Conservation (phyloP, 192 early-diverging fungal species). For the Coemansia sp. region DNA sequence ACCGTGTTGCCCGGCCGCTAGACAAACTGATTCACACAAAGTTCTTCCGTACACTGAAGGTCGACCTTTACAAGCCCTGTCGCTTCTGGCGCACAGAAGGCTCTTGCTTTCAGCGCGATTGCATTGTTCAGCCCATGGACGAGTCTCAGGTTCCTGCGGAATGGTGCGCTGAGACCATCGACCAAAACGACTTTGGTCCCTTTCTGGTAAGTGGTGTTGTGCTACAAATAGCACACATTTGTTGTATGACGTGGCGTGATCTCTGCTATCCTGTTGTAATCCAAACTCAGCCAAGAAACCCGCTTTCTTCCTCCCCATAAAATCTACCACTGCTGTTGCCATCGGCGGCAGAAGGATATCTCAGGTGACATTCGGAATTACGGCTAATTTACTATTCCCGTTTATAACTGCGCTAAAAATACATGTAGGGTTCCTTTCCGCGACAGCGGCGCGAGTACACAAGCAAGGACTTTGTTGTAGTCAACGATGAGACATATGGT, state of each 20-base stretch:
- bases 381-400: slow-evolving; percentile 4
- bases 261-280: background rate
- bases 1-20: slow-evolving; percentile 65
- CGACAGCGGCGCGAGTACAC: slow-evolving; percentile 60
- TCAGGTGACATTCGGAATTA: slow-evolving; percentile 8
- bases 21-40: slow-evolving; percentile 75
- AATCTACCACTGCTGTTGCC: background rate
- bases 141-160: slow-evolving; percentile 61
- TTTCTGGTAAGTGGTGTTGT: slow-evolving; percentile 40
- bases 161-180: slow-evolving; percentile 63
- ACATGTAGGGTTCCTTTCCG: slow-evolving; percentile 19
- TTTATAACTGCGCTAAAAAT: slow-evolving; percentile 1
- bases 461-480: slow-evolving; percentile 83
- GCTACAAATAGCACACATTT: background rate
- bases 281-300: background rate
- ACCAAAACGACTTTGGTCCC: slow-evolving; percentile 68
- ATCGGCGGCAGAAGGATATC: background rate
- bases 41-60: slow-evolving; percentile 91
- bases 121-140: slow-evolving; percentile 79
- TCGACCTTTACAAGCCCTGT: slow-evolving; percentile 85
- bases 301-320: background rate
- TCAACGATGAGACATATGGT: slow-evolving; percentile 72
- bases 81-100: slow-evolving; percentile 86
- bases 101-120: slow-evolving; percentile 79
- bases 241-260: slow-evolving; percentile 34